Percentiles rank a stretch among this genome's conserved stretches.
Evolutionary conservation across 352 stramenopile species (phyloP).

Genomic region (Thalassiosira hispida): DNA sequence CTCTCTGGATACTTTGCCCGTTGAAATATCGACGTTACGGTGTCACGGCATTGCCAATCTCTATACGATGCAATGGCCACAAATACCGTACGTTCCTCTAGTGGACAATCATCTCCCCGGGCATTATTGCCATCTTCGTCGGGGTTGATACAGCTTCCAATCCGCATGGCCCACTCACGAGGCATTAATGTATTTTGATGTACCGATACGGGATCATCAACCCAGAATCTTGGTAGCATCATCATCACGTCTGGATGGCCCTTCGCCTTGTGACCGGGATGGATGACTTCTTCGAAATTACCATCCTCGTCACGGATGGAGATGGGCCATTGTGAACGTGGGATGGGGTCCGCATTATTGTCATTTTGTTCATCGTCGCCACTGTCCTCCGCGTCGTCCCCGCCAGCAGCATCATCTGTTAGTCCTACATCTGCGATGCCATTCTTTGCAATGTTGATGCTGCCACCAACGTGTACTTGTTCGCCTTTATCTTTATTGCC

Average conservation of each 20-base stretch:
- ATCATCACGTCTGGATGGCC: constrained; percentile 62
- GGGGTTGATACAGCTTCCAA: constrained; percentile 71
- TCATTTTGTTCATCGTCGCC: constrained; percentile 1
- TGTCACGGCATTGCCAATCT: constrained; percentile 85
- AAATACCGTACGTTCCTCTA: constrained; percentile 80
- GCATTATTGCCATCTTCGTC: constrained; percentile 60
- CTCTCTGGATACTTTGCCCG: constrained; percentile 69
- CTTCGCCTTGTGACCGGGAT: constrained; percentile 65
- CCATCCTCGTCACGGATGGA: constrained; percentile 64
- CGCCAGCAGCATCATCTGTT: constrained; percentile 4
- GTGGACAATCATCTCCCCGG: constrained; percentile 66
- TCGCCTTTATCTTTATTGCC: not conserved
- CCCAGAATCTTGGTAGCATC: constrained; percentile 75
- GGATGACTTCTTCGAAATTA: constrained; percentile 67
- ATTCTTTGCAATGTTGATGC: constrained; percentile 55
- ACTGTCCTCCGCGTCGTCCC: not conserved
- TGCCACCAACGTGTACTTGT: constrained; percentile 34
- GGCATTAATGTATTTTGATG: constrained; percentile 75
- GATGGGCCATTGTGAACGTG: constrained; percentile 66
- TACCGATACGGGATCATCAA: constrained; percentile 51
- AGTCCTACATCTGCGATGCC: constrained; percentile 31
- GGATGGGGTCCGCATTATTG: constrained; percentile 37
- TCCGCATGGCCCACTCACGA: constrained; percentile 67
- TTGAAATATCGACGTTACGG: constrained; percentile 79
- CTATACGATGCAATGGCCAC: constrained; percentile 85